Evolutionary conservation across 2,329 filamentous ascomycete species (phyloP).

Genomic region (Acephala macrosclerotiorum): DNA sequence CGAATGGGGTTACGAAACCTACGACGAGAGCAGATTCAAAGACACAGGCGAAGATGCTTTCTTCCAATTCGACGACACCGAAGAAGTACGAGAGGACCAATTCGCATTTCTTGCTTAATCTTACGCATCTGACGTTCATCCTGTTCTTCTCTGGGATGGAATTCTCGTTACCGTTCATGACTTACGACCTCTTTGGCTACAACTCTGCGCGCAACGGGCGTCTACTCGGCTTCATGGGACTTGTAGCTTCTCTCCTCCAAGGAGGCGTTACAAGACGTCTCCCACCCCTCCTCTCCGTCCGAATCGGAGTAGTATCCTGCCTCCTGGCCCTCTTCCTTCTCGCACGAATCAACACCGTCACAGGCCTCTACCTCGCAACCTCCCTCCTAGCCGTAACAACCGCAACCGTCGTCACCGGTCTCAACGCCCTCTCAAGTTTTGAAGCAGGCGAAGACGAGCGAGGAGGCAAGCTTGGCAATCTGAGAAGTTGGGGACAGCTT

Average conservation of each 20-base stretch:
- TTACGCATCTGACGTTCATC: conserved; percentile 88
- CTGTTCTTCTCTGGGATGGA: conserved; percentile 99
- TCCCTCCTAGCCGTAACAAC: conserved; percentile 87
- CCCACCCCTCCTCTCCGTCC: conserved; percentile 80
- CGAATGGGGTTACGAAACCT: conserved; percentile 32
- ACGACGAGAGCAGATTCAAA: conserved; percentile 12
- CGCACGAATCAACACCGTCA: conserved; percentile 70
- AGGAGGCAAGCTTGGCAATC: conserved; percentile 84
- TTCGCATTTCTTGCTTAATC: conserved; percentile 81
- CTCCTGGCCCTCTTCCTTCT: conserved; percentile 83
- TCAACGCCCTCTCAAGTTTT: conserved; percentile 92
- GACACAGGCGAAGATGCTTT: conserved; percentile 29
- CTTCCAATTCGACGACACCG: conserved; percentile 37
- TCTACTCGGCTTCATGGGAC: conserved; percentile 87
- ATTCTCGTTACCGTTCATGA: conserved; percentile 97
- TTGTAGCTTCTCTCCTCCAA: conserved; percentile 91
- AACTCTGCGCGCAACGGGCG: conserved; percentile 81
- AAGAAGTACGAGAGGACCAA: conserved; percentile 64
- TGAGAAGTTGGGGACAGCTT: conserved; percentile 84
- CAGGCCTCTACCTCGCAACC: conserved; percentile 80
- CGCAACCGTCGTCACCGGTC: conserved; percentile 90
- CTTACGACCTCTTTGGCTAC: conserved; percentile 90
- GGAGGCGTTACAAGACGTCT: conserved; percentile 89
- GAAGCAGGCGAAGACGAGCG: conserved; percentile 83
- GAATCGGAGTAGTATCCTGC: conserved; percentile 79